Conservation (phyloP, 2,329 filamentous ascomycete genomes). For the Triangularia verruculosa region DNA sequence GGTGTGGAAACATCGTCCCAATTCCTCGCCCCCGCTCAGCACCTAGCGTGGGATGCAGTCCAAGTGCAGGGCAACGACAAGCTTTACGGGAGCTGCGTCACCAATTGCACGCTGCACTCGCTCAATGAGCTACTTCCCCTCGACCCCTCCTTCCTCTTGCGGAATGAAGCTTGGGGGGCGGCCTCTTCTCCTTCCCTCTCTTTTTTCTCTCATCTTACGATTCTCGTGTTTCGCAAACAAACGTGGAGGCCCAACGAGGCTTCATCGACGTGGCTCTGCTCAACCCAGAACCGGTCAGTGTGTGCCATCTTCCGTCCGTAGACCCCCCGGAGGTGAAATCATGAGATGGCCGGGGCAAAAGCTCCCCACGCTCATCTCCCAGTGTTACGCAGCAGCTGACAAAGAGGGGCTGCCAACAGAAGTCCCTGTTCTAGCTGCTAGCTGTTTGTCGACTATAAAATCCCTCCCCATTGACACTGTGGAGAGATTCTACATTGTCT, state of each 20-base stretch:
- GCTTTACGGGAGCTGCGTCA: slow-evolving; percentile 6
- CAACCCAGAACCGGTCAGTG: slow-evolving; percentile 14
- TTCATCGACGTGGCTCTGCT: slow-evolving; percentile 12
- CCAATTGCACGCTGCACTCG: neutral
- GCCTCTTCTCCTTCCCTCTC: neutral
- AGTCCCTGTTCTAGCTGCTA: neutral
- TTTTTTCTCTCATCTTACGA: neutral
- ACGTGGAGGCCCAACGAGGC: neutral
- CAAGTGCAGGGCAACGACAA: slow-evolving; percentile 5
- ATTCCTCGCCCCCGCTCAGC: neutral
- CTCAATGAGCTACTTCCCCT: neutral
- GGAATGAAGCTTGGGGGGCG: neutral
- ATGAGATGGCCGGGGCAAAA: slow-evolving; percentile 16
- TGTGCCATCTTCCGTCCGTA: slow-evolving; percentile 11
- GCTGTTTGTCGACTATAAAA: slow-evolving; percentile 1
- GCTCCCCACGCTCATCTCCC: slow-evolving; percentile 12
- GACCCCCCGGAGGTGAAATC: slow-evolving; percentile 10
- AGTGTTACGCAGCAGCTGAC: slow-evolving; percentile 8
- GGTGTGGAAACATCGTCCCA: no score
- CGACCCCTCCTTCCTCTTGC: slow-evolving; percentile 8
- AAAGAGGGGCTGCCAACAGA: slow-evolving; percentile 2
- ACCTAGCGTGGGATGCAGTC: no score
- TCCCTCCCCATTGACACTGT: neutral
- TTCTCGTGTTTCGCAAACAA: neutral
- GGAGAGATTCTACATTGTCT: neutral